Evolutionary conservation across 768 basidiomycete species (phyloP), one percentile per base, ranked within the genome.

Genomic region (Tulasnella sp.): DNA sequence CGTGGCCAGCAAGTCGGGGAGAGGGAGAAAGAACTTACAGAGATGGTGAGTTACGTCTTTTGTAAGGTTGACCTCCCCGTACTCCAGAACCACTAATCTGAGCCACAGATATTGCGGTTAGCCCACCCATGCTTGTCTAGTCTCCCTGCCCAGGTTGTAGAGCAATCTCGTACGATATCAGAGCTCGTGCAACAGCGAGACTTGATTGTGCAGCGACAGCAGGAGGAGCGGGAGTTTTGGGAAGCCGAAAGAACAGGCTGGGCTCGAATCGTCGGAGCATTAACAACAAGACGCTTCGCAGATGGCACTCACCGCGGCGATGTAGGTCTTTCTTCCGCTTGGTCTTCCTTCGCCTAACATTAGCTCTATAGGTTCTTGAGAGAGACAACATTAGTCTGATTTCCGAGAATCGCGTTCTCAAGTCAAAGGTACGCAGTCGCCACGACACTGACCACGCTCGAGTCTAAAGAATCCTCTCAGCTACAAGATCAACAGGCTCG

Each of bases 241-340:
- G 84, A 88, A 42, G 86, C 88, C 1, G 92, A 93, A 82, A 87
- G 87, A 81, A 88, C 89, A 20, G 85, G 87, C 2, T 93, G 92
- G 90, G 87, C 86, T 5, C 85, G 92, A 77, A 89, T 87, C 80
- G 88, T 91, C 0, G 92, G 93, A 80, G 91, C 90, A 10, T 85
- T 93, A 46, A 85, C 92, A 77, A 82, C 85, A 2, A 88, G 84
- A 57, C 82, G 88, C 69, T 85, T 87, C 69, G 86, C 85, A 77
- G 87, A 83, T 61, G 83, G 79, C 69, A 40, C 29, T 15, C 44
- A 40, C 40, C 74, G 67, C 15, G 39, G 35, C 20, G 39, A 70
- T 74, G 40, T 80, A 75, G 26, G 79, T 77, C 20, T 73, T 15
- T n/a, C 37, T 5, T n/a, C 2, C 61, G 79, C 23, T 10, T n/a